Percentiles rank a stretch among this genome's conserved stretches.
Conservation (phyloP, 1,284 basidiomycete species). For the Leccinum pachyderme region DNA sequence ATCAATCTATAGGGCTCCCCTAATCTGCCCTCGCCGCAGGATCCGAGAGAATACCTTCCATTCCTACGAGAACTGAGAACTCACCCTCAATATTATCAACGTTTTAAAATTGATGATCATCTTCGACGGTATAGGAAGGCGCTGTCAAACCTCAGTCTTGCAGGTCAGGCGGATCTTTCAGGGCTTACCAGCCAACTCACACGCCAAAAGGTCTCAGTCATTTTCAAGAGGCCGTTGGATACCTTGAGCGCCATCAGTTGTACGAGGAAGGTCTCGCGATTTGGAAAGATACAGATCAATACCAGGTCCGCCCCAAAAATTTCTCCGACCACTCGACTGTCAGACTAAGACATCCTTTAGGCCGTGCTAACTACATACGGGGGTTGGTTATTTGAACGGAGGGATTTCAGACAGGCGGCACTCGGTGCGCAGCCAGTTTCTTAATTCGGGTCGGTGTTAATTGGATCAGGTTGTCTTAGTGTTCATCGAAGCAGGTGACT, state of each 20-base stretch:
- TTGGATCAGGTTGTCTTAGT: slow-evolving; percentile 44
- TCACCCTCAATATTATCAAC: slow-evolving; percentile 80
- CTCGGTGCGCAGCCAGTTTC: slow-evolving; percentile 48
- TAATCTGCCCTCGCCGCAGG: slow-evolving; percentile 47
- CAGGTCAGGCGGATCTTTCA: slow-evolving; percentile 48
- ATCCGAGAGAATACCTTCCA: slow-evolving; percentile 96
- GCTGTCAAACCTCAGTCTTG: slow-evolving; percentile 69
- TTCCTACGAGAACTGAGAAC: slow-evolving; percentile 90
- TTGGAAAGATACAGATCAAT: slow-evolving; percentile 64
- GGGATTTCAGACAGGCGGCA: slow-evolving; percentile 84
- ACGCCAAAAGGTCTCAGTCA: slow-evolving; percentile 47
- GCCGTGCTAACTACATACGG: slow-evolving; percentile 79
- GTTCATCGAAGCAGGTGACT: slow-evolving; percentile 65
- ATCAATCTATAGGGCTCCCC: neutral
- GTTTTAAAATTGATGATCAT: slow-evolving; percentile 93
- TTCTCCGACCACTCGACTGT: slow-evolving; percentile 1
- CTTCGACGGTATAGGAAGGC: slow-evolving; percentile 79
- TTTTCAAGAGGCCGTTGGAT: slow-evolving; percentile 80
- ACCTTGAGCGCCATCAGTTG: slow-evolving; percentile 78
- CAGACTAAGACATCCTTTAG: slow-evolving; percentile 30
- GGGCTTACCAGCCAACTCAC: slow-evolving; percentile 8
- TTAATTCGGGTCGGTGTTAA: slow-evolving; percentile 3
- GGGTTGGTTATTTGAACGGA: slow-evolving; percentile 82
- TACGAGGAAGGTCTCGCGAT: slow-evolving; percentile 73
- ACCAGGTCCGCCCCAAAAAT: slow-evolving; percentile 50